These are phyloP conservation scores for Rhodotorula glutinis DNA, from an alignment of 1,284 basidiomycete species.

Conservation along the genomic window DNA sequence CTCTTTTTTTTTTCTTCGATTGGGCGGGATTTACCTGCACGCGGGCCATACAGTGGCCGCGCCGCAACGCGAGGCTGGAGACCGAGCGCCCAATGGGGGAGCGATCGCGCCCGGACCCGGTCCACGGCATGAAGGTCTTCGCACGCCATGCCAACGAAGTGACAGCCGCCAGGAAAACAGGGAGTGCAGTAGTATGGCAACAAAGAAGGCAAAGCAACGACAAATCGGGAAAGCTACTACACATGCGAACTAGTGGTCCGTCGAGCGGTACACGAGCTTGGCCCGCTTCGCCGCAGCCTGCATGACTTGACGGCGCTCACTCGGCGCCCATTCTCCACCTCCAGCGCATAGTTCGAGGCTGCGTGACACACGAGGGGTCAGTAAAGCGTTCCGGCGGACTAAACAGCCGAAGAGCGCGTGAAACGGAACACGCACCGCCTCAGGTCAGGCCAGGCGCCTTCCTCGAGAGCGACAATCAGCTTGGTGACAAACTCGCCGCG, in stretches of 20 bases:
- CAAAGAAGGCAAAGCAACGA: not conserved
- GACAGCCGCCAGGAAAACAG: too few species aligned
- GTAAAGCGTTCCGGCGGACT: not conserved
- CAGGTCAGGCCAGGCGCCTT: not conserved
- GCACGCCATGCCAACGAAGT: too few species aligned
- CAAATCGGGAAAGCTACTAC: not conserved
- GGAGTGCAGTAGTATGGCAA: not conserved
- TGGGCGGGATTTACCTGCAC: too few species aligned
- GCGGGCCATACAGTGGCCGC: too few species aligned
- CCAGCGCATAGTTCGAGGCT: conserved; percentile 22
- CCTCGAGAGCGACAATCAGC: not conserved
- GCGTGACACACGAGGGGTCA: not conserved
- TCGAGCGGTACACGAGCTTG: conserved; percentile 8
- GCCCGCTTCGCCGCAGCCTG: conserved; percentile 4
- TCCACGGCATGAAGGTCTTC: too few species aligned
- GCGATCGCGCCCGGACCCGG: too few species aligned
- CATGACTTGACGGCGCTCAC: conserved; percentile 26
- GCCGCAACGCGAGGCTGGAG: too few species aligned
- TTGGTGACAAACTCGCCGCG: not conserved
- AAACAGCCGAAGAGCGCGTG: not conserved
- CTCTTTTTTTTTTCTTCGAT: too few species aligned
- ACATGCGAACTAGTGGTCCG: not conserved
- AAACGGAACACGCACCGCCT: not conserved
- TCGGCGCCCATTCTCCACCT: conserved; percentile 20
- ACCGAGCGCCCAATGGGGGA: too few species aligned